These are phyloP conservation scores for Chiua virens DNA, from an alignment of 768 basidiomycete species.

Conservation along the genomic window DNA sequence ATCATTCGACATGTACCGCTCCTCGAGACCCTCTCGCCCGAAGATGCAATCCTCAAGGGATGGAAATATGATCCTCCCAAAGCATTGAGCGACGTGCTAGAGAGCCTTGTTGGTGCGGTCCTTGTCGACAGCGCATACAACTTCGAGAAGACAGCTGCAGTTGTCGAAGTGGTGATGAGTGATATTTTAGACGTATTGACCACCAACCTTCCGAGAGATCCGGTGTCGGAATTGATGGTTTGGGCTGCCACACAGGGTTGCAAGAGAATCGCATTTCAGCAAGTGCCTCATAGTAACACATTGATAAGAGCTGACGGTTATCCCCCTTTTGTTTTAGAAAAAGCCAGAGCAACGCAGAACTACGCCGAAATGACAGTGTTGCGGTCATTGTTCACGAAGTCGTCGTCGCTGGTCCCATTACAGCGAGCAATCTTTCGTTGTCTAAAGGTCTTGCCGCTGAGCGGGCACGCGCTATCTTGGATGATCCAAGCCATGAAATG, in stretches of 20 bases:
- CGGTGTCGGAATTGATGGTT: constrained; percentile 67
- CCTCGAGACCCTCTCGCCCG: constrained; percentile 52
- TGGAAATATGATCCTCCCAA: constrained; percentile 90
- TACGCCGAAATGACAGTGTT: constrained; percentile 50
- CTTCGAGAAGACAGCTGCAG: constrained; percentile 61
- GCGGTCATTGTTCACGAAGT: constrained; percentile 59
- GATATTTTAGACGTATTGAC: constrained; percentile 63
- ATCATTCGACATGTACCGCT: constrained; percentile 62
- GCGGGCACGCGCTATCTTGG: constrained; percentile 53
- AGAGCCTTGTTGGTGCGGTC: constrained; percentile 81
- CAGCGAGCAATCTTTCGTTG: constrained; percentile 54
- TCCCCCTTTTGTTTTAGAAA: constrained; percentile 30
- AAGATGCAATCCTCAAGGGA: constrained; percentile 63
- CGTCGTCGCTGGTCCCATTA: constrained; percentile 58
- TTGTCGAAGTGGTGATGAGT: constrained; percentile 63
- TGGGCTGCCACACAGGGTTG: constrained; percentile 67
- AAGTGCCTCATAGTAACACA: constrained; percentile 21
- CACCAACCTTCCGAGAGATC: constrained; percentile 64
- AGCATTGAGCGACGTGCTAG: constrained; percentile 79
- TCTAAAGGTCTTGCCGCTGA: constrained; percentile 71
- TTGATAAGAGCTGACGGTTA: background rate
- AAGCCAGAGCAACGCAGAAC: constrained; percentile 43
- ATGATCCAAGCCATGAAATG: constrained; percentile 45
- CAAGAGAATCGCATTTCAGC: constrained; percentile 46
- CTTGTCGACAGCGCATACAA: constrained; percentile 78